Conservation (phyloP, 176 grass and related monocot species). For the Metroxylon sagu region DNA sequence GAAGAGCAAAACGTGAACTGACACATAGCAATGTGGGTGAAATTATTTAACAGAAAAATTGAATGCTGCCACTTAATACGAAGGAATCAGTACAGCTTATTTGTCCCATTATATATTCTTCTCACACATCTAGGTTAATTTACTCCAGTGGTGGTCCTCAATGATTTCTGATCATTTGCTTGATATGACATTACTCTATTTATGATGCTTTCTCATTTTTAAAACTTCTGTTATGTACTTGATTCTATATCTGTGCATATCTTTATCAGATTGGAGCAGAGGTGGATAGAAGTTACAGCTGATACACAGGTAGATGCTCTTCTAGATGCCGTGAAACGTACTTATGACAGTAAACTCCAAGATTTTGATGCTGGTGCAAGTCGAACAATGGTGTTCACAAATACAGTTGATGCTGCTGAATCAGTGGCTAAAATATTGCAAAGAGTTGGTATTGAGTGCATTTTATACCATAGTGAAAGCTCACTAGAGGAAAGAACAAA, state of each 20-base stretch:
- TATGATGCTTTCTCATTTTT: too few relatives aligned
- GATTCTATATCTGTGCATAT: background rate
- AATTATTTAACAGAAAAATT: too few relatives aligned
- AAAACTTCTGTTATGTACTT: too few relatives aligned
- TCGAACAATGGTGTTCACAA: slow-evolving; percentile 88
- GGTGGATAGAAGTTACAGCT: slow-evolving; percentile 81
- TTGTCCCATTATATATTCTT: background rate
- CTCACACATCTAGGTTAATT: background rate
- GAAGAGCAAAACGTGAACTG: too few relatives aligned
- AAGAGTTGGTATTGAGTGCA: slow-evolving; percentile 50
- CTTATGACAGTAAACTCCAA: slow-evolving; percentile 27
- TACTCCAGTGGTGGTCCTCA: too few relatives aligned
- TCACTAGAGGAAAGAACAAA: slow-evolving; percentile 57
- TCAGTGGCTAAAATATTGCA: slow-evolving; percentile 64
- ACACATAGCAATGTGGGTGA: too few relatives aligned
- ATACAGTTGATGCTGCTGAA: slow-evolving; percentile 86
- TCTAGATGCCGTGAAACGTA: slow-evolving; percentile 67
- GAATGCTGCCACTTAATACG: too few relatives aligned
- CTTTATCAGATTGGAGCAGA: slow-evolving; percentile 57
- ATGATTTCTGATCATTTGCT: too few relatives aligned
- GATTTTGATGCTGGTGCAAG: slow-evolving; percentile 29
- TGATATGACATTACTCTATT: too few relatives aligned
- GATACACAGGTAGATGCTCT: slow-evolving; percentile 91
- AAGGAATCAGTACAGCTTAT: too few relatives aligned
- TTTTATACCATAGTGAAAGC: slow-evolving; percentile 74